Evolutionary conservation across 2,329 filamentous ascomycete species (phyloP).

Genomic region (Cryphonectria radicalis): DNA sequence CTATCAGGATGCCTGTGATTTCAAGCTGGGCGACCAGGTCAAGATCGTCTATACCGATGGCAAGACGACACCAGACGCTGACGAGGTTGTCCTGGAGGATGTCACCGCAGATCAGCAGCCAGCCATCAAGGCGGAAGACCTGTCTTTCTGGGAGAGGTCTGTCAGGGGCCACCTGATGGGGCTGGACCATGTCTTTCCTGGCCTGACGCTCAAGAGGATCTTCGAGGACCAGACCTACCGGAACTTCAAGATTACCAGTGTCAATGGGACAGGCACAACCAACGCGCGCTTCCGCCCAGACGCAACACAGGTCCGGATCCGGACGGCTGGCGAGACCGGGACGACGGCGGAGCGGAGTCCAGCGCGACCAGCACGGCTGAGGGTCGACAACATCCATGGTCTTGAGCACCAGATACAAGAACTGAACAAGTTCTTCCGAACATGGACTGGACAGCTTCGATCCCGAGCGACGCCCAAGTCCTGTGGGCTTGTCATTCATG

Average conservation of each 20-base stretch:
- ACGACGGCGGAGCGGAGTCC: conserved; percentile 35
- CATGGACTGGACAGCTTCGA: conserved; percentile 36
- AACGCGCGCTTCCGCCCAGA: conserved; percentile 49
- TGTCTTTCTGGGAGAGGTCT: conserved; percentile 43
- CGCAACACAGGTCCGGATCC: conserved; percentile 39
- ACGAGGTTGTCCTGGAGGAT: conserved; percentile 64
- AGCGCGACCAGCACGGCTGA: conserved; percentile 41
- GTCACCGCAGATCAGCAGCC: conserved; percentile 46
- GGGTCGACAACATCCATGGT: conserved; percentile 66
- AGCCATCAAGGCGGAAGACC: conserved; percentile 39
- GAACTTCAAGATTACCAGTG: conserved; percentile 61
- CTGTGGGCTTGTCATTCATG: conserved; percentile 74
- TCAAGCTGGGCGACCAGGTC: conserved; percentile 72
- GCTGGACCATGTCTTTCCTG: conserved; percentile 71
- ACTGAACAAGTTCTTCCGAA: conserved; percentile 68
- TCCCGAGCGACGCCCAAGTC: conserved; percentile 44
- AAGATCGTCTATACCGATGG: conserved; percentile 62
- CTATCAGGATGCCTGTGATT: conserved; percentile 72
- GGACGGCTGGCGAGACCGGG: conserved; percentile 43
- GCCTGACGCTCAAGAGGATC: conserved; percentile 71
- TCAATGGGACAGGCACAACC: conserved; percentile 55
- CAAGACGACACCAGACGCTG: conserved; percentile 55
- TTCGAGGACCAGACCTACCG: conserved; percentile 60
- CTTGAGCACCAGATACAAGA: conserved; percentile 65
- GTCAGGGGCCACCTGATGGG: conserved; percentile 39